Conservation (phyloP, 1,284 basidiomycete genomes). For the Malassezia psittaci region DNA sequence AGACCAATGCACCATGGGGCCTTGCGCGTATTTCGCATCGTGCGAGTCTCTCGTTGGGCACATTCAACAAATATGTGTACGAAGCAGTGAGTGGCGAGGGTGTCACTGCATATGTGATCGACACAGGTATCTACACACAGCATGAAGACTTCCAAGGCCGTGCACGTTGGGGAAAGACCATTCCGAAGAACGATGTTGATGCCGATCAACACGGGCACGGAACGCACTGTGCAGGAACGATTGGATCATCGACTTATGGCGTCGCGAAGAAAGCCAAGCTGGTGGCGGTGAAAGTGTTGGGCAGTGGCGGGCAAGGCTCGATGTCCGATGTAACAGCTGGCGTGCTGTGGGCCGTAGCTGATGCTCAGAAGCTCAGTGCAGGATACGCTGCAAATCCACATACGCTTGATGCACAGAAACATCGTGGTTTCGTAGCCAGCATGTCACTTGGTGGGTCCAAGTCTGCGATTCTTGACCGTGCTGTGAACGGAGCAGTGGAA, state of each 20-base stretch:
- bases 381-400: slow-evolving; percentile 59
- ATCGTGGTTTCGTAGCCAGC: slow-evolving; percentile 94
- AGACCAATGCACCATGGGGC: slow-evolving; percentile 85
- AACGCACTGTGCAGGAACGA: slow-evolving; percentile 60
- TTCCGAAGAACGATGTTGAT: slow-evolving; percentile 60
- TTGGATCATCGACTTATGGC: slow-evolving; percentile 68
- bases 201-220: slow-evolving; percentile 60
- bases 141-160: slow-evolving; percentile 83
- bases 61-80: slow-evolving; percentile 78
- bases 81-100: slow-evolving; percentile 69
- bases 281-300: slow-evolving; percentile 94
- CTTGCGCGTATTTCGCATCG: slow-evolving; percentile 92
- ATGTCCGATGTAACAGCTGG: slow-evolving; percentile 81
- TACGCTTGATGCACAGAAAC: slow-evolving; percentile 59
- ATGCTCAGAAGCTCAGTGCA: slow-evolving; percentile 55
- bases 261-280: slow-evolving; percentile 88
- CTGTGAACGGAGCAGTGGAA: slow-evolving; percentile 75
- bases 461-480: slow-evolving; percentile 71
- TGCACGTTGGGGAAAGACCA: slow-evolving; percentile 52
- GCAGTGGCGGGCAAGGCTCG: slow-evolving; percentile 78
- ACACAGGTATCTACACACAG: slow-evolving; percentile 77
- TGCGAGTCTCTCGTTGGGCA: slow-evolving; percentile 63
- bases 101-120: slow-evolving; percentile 65
- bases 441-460: slow-evolving; percentile 96
- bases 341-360: slow-evolving; percentile 61